Evolutionary conservation across 495 filamentous ascomycete genomes (phyloP).

Genomic region (Podospora fimiseda): DNA sequence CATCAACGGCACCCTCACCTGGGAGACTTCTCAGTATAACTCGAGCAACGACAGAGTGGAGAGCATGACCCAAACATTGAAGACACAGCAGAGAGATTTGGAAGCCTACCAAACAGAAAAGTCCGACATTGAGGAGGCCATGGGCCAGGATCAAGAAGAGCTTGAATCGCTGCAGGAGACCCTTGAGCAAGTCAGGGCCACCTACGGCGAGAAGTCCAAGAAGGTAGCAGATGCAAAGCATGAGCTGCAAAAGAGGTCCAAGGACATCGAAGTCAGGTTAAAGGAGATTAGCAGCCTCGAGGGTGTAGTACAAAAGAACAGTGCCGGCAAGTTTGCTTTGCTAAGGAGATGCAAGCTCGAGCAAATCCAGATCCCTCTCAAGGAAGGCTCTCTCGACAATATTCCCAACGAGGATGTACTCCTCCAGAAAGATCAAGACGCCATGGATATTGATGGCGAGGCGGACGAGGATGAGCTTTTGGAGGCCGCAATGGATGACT

Average conservation of each 20-base stretch:
- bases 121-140: constrained; percentile 60
- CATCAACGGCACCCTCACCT: constrained; percentile 71
- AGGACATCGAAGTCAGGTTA: constrained; percentile 69
- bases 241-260: constrained; percentile 77
- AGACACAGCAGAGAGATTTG: constrained; percentile 59
- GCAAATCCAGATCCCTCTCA: constrained; percentile 79
- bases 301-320: constrained; percentile 73
- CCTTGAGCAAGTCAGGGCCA: constrained; percentile 59
- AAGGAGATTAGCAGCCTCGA: constrained; percentile 74
- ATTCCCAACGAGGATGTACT: constrained; percentile 82
- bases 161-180: constrained; percentile 68
- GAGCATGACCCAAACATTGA: constrained; percentile 56
- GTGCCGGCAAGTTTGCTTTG: constrained; percentile 72
- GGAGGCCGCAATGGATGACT: constrained; percentile 60
- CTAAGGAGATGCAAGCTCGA: constrained; percentile 89
- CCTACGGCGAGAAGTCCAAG: constrained; percentile 60
- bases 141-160: constrained; percentile 67
- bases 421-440: constrained; percentile 61
- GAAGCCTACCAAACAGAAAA: constrained; percentile 67
- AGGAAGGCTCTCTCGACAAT: constrained; percentile 72
- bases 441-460: constrained; percentile 77
- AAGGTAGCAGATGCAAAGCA: constrained; percentile 73
- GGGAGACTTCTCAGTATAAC: constrained; percentile 64
- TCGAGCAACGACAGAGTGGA: constrained; percentile 64
- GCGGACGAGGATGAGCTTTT: constrained; percentile 56